These are phyloP conservation scores for Pyrus hybrid DNA, from an alignment of 331 rosid genomes.

Conservation along the genomic window DNA sequence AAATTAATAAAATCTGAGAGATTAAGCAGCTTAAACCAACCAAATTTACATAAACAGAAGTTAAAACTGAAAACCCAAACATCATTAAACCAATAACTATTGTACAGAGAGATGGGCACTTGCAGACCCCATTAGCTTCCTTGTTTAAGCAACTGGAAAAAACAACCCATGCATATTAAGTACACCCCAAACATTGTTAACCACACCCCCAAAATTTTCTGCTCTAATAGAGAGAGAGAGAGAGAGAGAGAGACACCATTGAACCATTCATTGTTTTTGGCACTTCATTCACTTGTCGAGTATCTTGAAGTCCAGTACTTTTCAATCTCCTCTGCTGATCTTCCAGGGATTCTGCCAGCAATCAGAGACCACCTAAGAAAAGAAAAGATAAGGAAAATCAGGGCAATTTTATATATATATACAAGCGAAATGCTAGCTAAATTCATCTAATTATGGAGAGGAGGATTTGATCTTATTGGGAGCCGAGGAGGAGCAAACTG, in stretches of 20 bases:
- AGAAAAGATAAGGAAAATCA: background rate
- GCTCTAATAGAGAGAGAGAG: background rate
- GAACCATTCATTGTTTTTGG: background rate
- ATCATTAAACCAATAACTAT: background rate
- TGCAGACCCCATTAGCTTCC: conserved; percentile 3
- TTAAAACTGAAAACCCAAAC: background rate
- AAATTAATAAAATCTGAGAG: background rate
- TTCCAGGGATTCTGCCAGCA: conserved; percentile 96
- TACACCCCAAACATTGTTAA: conserved; percentile 7
- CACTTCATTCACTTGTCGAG: conserved; percentile 33
- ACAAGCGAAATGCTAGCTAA: background rate
- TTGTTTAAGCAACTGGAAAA: background rate
- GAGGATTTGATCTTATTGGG: background rate
- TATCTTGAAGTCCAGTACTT: conserved; percentile 73
- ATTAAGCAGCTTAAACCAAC: background rate
- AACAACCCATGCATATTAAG: background rate
- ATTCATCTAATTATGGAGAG: background rate
- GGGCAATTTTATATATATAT: no score
- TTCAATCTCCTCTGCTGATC: conserved; percentile 89
- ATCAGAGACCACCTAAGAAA: conserved; percentile 69
- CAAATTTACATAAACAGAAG: conserved; percentile 3
- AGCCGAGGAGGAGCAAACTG: background rate
- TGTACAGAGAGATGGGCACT: conserved; percentile 15
- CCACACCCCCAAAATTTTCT: conserved; percentile 27
- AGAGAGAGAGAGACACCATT: background rate